Conservation (phyloP, 176 grass and related monocot genomes). For the Miscanthus lutarioriparius region DNA sequence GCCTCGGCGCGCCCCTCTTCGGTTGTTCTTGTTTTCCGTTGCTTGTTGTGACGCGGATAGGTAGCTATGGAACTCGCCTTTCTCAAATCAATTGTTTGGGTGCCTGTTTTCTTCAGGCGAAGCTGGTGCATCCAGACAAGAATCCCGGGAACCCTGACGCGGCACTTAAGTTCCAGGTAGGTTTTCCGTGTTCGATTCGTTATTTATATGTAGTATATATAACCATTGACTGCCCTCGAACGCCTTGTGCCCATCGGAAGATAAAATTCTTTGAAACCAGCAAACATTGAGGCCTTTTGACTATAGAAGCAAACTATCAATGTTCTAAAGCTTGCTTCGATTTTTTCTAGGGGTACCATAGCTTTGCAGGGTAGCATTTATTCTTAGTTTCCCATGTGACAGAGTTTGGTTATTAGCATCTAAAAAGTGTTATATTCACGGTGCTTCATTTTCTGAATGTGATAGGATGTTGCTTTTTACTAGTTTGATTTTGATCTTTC, state of each 20-base stretch:
- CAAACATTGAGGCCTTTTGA: background rate
- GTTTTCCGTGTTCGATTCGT: background rate
- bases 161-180: constrained; percentile 82
- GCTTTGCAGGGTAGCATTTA: background rate
- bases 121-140: constrained; percentile 89
- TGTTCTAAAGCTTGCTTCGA: background rate
- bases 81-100: background rate
- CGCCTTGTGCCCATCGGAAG: background rate
- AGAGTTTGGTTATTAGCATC: background rate
- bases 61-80: background rate
- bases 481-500: background rate
- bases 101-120: constrained; percentile 59
- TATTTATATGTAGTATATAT: background rate
- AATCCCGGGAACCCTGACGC: constrained; percentile 87
- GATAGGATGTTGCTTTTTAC: background rate
- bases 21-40: too few relatives aligned
- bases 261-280: background rate
- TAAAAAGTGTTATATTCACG: background rate
- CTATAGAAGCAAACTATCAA: background rate
- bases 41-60: background rate
- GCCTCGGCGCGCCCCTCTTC: background rate
- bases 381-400: background rate
- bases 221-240: too few relatives aligned
- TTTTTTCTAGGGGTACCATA: background rate
- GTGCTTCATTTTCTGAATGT: background rate